Percentiles rank a stretch among this genome's conserved stretches.
These are phyloP conservation scores for Fusarium proliferatum DNA, from an alignment of 2,329 filamentous ascomycete genomes.

Conservation along the genomic window DNA sequence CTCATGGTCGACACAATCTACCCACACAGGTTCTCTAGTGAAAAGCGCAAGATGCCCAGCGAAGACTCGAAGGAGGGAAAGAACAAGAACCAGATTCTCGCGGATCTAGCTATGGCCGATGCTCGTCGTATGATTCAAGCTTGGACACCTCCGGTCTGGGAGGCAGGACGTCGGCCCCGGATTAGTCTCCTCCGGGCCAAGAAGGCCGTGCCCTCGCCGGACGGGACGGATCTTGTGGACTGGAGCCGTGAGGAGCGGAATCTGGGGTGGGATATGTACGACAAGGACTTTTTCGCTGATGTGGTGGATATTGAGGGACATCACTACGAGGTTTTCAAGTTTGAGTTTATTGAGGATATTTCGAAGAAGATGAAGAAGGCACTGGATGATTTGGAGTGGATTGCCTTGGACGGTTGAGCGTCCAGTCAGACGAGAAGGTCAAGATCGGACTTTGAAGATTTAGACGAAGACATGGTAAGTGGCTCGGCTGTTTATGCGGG, in stretches of 20 bases:
- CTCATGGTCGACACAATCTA: slow-evolving; percentile 65
- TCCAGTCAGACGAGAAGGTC: not conserved
- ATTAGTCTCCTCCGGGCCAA: slow-evolving; percentile 59
- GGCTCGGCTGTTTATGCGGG: too few relatives aligned
- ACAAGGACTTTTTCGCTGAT: slow-evolving; percentile 55
- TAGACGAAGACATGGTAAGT: not conserved
- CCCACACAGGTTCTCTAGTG: slow-evolving; percentile 36
- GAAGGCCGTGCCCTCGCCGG: slow-evolving; percentile 52
- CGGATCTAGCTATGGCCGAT: slow-evolving; percentile 55
- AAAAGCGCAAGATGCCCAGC: slow-evolving; percentile 17
- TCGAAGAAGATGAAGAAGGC: slow-evolving; percentile 42
- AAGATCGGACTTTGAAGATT: not conserved
- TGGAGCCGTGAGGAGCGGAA: slow-evolving; percentile 53
- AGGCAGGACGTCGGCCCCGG: slow-evolving; percentile 51
- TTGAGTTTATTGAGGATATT: slow-evolving; percentile 43
- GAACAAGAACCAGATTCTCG: slow-evolving; percentile 50
- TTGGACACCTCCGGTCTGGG: slow-evolving; percentile 57
- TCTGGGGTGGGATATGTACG: slow-evolving; percentile 63
- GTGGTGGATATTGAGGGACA: slow-evolving; percentile 63
- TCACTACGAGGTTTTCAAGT: slow-evolving; percentile 61
- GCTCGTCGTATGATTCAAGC: slow-evolving; percentile 53
- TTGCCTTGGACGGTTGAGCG: not conserved
- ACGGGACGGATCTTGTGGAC: slow-evolving; percentile 54
- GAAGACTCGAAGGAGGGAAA: slow-evolving; percentile 46
- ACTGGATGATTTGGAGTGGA: slow-evolving; percentile 33